A percentile compares a stretch with the other conserved stretches of the same genome.
Conservation (phyloP, 176 grass and related monocot genomes). For the Saccharum officinarum region DNA sequence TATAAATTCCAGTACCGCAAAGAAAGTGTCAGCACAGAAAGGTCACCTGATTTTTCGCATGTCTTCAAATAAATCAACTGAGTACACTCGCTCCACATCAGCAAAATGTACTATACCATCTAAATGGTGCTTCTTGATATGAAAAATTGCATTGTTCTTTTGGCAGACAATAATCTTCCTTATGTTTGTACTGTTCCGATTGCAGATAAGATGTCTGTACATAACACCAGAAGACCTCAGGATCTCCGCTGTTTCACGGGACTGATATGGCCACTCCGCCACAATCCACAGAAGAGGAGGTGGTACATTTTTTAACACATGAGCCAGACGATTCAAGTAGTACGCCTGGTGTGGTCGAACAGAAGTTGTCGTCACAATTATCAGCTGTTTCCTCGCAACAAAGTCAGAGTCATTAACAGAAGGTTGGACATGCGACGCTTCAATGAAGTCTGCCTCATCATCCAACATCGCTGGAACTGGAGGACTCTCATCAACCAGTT, state of each 20-base stretch:
- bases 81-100: conserved; percentile 82
- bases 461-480: conserved; percentile 47
- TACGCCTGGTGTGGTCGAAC: conserved; percentile 85
- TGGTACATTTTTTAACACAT: conserved; percentile 64
- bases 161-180: conserved; percentile 78
- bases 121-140: conserved; percentile 94
- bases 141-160: conserved; percentile 91
- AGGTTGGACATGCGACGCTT: conserved; percentile 26
- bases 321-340: conserved; percentile 77
- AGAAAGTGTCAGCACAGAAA: conserved; percentile 25
- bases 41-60: conserved; percentile 90
- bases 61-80: conserved; percentile 82
- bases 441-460: conserved; percentile 54
- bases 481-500: conserved; percentile 37
- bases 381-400: conserved; percentile 70
- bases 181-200: conserved; percentile 63
- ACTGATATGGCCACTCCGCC: conserved; percentile 70
- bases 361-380: conserved; percentile 83
- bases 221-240: conserved; percentile 85
- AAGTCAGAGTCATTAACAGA: conserved; percentile 41
- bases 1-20: neutral
- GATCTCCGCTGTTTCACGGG: conserved; percentile 80
- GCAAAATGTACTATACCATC: conserved; percentile 96
- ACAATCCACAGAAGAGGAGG: conserved; percentile 91
- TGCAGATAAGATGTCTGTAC: conserved; percentile 93